Evolutionary conservation across 805 yeast species (phyloP), one percentile per base, ranked within the genome.

Genomic region (Saccharomycopsis microspora): DNA sequence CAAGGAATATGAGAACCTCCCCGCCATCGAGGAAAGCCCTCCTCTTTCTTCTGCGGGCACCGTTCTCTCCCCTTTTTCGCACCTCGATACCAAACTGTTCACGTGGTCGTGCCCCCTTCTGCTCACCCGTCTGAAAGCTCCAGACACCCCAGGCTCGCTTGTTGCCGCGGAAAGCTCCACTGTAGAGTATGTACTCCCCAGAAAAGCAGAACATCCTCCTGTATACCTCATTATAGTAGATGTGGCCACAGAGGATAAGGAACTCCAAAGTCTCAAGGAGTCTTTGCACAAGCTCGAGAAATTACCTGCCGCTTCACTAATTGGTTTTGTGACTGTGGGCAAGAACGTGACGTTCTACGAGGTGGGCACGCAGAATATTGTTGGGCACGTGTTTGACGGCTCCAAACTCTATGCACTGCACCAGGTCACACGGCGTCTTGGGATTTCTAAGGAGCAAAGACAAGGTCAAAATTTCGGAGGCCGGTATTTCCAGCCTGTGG

Each of bases 281-380:
- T 67, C 75, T 3, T 52, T 67, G 11, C 57, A 66, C 7, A 65
- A 76, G 4, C 57, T 75, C 47, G 57, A 57, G 37, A 49, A 60
- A 44, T 60, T 80, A 34, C 85, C 85, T 1, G 69, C 73, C 29
- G 64, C 74, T 52, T 68, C 82, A 1, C 58, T 76, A 36, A 74
- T 81, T 38, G 83, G 82, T 1, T 62, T 80, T 29, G 66, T 80
- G 43, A 67, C 80, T 0, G 80, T 61, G 62, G 86, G 85, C 4
- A 76, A 76, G 48, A 68, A 77, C 57, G 80, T 80, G 30, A 72
- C 69, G 54, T 65, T 80, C 29, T 79, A 77, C 57, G 82, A 80
- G 55, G 59, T 78, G 27, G 28, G 38, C 35, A 11, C 33, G 5
- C 39, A 45, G 9, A 44, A 48, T 6, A 63, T 60, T 30, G 69